phyloP scores from a whole-genome alignment of 176 grass and related monocot genomes.

The Musa beccarii region DNA sequence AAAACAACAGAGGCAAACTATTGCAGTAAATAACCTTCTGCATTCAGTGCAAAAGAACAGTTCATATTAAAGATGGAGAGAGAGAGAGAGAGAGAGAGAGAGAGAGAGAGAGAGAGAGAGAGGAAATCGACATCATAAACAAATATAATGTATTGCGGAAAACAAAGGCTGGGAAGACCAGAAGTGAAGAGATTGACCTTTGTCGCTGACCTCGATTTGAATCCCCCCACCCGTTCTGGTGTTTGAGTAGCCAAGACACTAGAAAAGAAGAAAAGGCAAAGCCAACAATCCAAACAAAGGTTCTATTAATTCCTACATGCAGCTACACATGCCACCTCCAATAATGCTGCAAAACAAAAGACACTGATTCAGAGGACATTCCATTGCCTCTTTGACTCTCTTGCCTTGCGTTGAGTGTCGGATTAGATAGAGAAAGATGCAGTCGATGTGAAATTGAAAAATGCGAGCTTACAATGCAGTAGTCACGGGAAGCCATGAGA shows the following conservation, averaged over 20 bases:
- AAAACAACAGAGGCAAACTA: not conserved
- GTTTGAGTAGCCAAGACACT: not conserved
- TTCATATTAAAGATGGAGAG: not conserved
- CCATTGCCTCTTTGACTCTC: not conserved
- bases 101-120: not conserved
- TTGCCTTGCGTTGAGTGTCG: slow-evolving; percentile 32
- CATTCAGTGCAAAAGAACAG: not conserved
- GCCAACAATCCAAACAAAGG: not conserved
- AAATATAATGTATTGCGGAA: not conserved
- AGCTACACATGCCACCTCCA: not conserved
- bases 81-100: not conserved
- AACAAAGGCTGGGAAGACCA: not conserved
- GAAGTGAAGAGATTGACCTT: not conserved
- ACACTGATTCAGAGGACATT: not conserved
- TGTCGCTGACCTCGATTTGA: not conserved
- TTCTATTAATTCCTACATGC: not conserved
- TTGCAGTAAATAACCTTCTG: not conserved
- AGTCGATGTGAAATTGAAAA: not conserved
- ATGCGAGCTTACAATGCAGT: not conserved
- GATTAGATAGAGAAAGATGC: not conserved
- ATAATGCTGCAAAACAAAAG: not conserved
- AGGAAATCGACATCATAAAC: not conserved
- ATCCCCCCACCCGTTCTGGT: slow-evolving; percentile 23
- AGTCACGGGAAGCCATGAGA: slow-evolving; percentile 74
- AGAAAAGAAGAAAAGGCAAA: not conserved